Conservation (phyloP, 495 filamentous ascomycete species). For the Aspergillus avenaceus region DNA sequence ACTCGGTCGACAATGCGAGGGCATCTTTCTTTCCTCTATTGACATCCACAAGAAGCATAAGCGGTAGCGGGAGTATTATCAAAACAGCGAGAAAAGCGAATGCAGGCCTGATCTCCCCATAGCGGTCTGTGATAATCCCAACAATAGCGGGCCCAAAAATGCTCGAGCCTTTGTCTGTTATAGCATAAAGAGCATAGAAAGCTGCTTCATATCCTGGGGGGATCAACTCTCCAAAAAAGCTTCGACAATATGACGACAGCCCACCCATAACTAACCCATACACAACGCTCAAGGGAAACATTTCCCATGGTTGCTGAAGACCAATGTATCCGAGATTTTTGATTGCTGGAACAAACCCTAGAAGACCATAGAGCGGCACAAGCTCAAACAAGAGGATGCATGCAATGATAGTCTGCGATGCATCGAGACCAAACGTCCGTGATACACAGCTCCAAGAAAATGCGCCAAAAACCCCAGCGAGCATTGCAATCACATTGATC, state of each 20-base stretch:
- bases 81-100: conserved; percentile 88
- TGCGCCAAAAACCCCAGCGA: conserved; percentile 78
- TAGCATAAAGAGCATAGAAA: conserved; percentile 94
- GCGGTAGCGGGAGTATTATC: conserved; percentile 74
- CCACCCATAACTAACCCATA: conserved; percentile 94
- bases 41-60: conserved; percentile 86
- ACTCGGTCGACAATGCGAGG: conserved; percentile 59
- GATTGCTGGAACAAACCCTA: conserved; percentile 85
- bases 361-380: conserved; percentile 85
- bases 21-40: conserved; percentile 82
- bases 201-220: conserved; percentile 92
- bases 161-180: conserved; percentile 95
- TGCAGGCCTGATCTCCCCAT: conserved; percentile 85
- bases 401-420: conserved; percentile 83
- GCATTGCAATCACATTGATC: conserved; percentile 87
- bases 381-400: conserved; percentile 88
- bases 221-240: conserved; percentile 86
- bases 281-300: conserved; percentile 87
- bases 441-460: conserved; percentile 85
- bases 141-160: conserved; percentile 94
- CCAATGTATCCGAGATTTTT: conserved; percentile 70
- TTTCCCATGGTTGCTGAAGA: conserved; percentile 91
- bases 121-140: conserved; percentile 82
- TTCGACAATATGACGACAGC: conserved; percentile 88
- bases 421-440: conserved; percentile 55